Evolutionary conservation across 345 rosid species (phyloP).

Genomic region (Diplotaxis tenuifolia): DNA sequence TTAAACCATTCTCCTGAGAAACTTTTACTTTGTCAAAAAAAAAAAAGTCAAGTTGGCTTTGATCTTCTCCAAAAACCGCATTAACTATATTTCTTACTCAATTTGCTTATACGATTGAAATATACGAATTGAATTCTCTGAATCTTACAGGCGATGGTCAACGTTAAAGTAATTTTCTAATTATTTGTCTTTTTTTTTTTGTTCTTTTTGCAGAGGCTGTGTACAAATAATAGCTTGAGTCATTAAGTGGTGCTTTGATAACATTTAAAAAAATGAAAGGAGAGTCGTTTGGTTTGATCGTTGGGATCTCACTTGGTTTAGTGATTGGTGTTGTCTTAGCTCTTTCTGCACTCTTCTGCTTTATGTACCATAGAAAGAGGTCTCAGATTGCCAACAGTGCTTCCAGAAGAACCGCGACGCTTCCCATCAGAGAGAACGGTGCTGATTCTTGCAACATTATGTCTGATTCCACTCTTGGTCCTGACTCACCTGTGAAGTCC

Average conservation of each 20-base stretch:
- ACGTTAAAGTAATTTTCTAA: too few relatives aligned
- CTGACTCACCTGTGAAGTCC: constrained; percentile 82
- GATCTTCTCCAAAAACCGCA: too few relatives aligned
- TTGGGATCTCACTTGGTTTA: constrained; percentile 86
- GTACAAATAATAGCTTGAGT: constrained; percentile 40
- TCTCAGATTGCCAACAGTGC: constrained; percentile 81
- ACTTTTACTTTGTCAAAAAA: too few relatives aligned
- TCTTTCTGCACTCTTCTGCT: background rate
- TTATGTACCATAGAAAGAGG: constrained; percentile 10
- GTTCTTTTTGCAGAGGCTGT: background rate
- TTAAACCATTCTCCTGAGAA: too few relatives aligned
- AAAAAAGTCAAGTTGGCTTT: too few relatives aligned
- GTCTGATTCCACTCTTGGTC: constrained; percentile 83
- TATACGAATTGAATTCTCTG: too few relatives aligned
- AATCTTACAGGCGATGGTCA: too few relatives aligned
- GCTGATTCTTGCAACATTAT: constrained; percentile 63
- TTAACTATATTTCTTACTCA: too few relatives aligned
- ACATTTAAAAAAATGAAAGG: constrained; percentile 51
- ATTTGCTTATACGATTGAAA: too few relatives aligned
- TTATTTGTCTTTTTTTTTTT: too few relatives aligned
- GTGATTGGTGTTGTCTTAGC: constrained; percentile 67
- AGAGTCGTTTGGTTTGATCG: constrained; percentile 77
- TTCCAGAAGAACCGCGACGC: constrained; percentile 68
- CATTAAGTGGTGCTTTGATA: too few relatives aligned
- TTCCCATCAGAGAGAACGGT: constrained; percentile 83